phyloP scores from a whole-genome alignment of 176 grass and related monocot species.

The Carex pumila region DNA sequence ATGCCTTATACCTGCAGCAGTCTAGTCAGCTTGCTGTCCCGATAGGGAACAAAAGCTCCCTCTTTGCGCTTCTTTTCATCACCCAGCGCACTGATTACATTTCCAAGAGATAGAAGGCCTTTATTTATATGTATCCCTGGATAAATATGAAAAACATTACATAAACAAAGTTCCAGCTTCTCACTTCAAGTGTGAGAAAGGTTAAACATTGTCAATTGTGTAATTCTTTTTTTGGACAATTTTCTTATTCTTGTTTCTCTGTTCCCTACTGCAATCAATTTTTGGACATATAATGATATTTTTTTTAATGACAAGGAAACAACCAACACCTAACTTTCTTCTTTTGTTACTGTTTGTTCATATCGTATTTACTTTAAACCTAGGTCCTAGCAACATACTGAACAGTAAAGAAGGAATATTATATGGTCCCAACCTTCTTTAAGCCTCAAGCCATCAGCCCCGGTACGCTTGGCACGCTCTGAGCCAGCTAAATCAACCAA shows the following conservation, averaged over 20 bases:
- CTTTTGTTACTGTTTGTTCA: not conserved
- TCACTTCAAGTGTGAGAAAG: not conserved
- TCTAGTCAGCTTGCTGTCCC: slow-evolving; percentile 49
- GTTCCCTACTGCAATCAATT: not conserved
- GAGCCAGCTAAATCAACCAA: slow-evolving; percentile 51
- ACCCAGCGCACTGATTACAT: slow-evolving; percentile 51
- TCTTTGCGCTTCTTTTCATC: slow-evolving; percentile 54
- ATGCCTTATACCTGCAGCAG: slow-evolving; percentile 27
- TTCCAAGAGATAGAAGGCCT: slow-evolving; percentile 42
- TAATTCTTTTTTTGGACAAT: not conserved
- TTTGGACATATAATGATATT: not conserved
- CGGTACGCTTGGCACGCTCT: slow-evolving; percentile 51
- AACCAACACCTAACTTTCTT: not conserved
- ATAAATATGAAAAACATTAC: not conserved
- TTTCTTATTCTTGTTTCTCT: not conserved
- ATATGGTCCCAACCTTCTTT: slow-evolving; percentile 34
- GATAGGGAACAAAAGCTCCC: slow-evolving; percentile 43
- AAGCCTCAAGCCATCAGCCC: slow-evolving; percentile 43
- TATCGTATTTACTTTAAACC: not conserved
- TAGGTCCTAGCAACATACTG: not conserved
- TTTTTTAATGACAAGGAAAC: not conserved
- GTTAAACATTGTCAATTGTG: not conserved
- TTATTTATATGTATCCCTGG: slow-evolving; percentile 48
- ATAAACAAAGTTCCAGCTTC: not conserved
- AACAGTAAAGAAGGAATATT: not conserved